These are phyloP conservation scores for Pseudozyma tsukubaensis DNA, from an alignment of 1,284 basidiomycete genomes.

Conservation along the genomic window DNA sequence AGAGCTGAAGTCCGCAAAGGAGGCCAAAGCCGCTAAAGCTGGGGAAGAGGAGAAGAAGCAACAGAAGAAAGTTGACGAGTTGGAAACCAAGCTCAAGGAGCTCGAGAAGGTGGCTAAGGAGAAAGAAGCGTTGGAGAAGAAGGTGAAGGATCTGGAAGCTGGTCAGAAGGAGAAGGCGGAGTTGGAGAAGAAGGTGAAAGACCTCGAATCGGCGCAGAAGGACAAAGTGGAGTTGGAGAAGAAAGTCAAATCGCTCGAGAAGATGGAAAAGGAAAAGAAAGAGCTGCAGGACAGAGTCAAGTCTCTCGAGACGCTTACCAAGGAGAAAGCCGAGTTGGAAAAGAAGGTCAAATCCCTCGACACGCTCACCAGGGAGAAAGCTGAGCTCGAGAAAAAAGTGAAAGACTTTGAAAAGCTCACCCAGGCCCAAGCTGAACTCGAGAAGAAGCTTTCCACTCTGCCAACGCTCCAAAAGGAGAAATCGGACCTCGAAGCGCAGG, in stretches of 20 bases:
- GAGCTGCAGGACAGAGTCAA: conserved; percentile 63
- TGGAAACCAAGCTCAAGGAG: conserved; percentile 67
- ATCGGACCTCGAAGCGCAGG: conserved; percentile 11
- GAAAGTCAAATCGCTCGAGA: conserved; percentile 11
- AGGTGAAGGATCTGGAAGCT: conserved; percentile 74
- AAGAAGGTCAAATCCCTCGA: conserved; percentile 25
- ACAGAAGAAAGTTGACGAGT: conserved; percentile 29
- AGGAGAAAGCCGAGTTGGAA: conserved; percentile 22
- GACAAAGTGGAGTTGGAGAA: conserved; percentile 35
- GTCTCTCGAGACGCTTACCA: conserved; percentile 1
- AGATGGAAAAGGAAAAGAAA: conserved; percentile 46
- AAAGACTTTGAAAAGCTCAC: conserved; percentile 17
- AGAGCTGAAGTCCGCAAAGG: conserved; percentile 1
- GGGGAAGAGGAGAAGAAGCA: conserved; percentile 4
- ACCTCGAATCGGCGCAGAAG: conserved; percentile 28
- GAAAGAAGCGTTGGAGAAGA: not conserved
- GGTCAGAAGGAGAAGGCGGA: conserved; percentile 88
- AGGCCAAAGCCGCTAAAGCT: conserved; percentile 13
- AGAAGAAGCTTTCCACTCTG: conserved; percentile 77
- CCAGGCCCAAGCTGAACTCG: conserved; percentile 57
- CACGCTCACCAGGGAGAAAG: conserved; percentile 37
- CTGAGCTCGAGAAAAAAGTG: conserved; percentile 8
- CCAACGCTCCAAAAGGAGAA: conserved; percentile 72
- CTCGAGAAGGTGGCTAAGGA: conserved; percentile 1
- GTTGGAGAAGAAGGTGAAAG: conserved; percentile 27